Evolutionary conservation across 345 rosid species (phyloP).

Genomic region (Arabidopsis arenosa): DNA sequence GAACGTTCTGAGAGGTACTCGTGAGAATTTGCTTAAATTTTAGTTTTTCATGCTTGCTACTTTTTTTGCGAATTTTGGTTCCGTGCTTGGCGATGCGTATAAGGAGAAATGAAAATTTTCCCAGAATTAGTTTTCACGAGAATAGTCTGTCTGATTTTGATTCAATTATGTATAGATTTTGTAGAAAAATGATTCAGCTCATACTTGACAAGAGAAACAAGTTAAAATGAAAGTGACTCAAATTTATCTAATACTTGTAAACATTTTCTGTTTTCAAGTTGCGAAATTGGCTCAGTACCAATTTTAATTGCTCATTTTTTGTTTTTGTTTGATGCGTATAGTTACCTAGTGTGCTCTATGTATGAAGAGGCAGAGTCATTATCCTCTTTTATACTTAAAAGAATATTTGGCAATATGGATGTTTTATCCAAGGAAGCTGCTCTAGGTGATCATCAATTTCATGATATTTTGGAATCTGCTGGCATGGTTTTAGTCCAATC

Average conservation of each 20-base stretch:
- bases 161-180: background rate
- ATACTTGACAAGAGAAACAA: background rate
- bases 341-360: conserved; percentile 82
- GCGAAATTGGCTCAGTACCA: background rate
- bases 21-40: background rate
- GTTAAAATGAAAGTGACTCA: background rate
- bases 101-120: background rate
- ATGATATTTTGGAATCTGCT: conserved; percentile 65
- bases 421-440: conserved; percentile 32
- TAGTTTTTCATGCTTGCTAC: background rate
- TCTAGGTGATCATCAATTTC: conserved; percentile 42
- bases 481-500: conserved; percentile 91
- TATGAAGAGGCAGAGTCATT: conserved; percentile 70
- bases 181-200: background rate
- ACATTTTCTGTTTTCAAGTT: no score
- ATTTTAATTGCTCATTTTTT: background rate
- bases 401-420: conserved; percentile 28
- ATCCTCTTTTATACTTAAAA: conserved; percentile 61
- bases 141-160: conserved; percentile 8
- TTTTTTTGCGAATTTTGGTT: background rate
- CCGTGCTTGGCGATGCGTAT: background rate
- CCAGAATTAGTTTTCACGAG: conserved; percentile 1
- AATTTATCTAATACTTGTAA: no score
- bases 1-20: conserved; percentile 49
- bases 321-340: conserved; percentile 37